Evolutionary conservation across 805 yeast species (phyloP).

Genomic region (Nakazawaea pomicola): DNA sequence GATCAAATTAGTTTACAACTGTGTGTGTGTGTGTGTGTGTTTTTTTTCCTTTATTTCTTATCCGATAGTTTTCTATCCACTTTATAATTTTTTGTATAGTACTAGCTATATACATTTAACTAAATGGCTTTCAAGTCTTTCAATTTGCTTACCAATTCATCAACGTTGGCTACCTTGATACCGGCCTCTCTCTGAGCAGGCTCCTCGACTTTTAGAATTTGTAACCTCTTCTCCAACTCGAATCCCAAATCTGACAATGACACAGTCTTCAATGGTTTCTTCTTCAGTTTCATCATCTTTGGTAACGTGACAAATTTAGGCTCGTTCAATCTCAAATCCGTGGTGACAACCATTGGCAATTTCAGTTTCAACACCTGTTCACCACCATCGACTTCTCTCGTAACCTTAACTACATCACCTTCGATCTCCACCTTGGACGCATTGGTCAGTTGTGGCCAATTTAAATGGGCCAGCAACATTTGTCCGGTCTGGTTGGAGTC

Average conservation of each 20-base stretch:
- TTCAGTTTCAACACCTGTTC: slow-evolving; percentile 72
- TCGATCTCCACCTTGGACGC: slow-evolving; percentile 77
- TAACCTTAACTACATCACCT: slow-evolving; percentile 55
- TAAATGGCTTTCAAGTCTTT: slow-evolving; percentile 71
- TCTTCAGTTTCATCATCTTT: slow-evolving; percentile 97
- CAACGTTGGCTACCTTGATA: slow-evolving; percentile 72
- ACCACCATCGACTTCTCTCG: slow-evolving; percentile 96
- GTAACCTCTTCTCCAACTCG: slow-evolving; percentile 57
- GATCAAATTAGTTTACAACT: too few species aligned
- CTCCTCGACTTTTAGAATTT: slow-evolving; percentile 71
- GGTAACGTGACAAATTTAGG: slow-evolving; percentile 97
- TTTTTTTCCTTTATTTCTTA: not conserved
- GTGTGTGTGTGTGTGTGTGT: too few species aligned
- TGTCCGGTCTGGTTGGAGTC: slow-evolving; percentile 96
- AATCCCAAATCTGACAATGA: slow-evolving; percentile 64
- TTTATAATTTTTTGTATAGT: not conserved
- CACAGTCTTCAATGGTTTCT: slow-evolving; percentile 78
- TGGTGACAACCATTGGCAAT: slow-evolving; percentile 82
- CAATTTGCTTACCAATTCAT: slow-evolving; percentile 73
- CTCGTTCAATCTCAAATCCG: slow-evolving; percentile 89
- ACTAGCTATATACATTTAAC: slow-evolving; percentile 12
- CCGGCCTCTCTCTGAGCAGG: slow-evolving; percentile 85
- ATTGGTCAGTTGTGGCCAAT: slow-evolving; percentile 97
- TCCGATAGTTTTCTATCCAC: too few species aligned
- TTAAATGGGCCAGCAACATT: slow-evolving; percentile 86